These are phyloP conservation scores for Datura wrightii DNA, from an alignment of 257 asterid genomes.

Conservation along the genomic window DNA sequence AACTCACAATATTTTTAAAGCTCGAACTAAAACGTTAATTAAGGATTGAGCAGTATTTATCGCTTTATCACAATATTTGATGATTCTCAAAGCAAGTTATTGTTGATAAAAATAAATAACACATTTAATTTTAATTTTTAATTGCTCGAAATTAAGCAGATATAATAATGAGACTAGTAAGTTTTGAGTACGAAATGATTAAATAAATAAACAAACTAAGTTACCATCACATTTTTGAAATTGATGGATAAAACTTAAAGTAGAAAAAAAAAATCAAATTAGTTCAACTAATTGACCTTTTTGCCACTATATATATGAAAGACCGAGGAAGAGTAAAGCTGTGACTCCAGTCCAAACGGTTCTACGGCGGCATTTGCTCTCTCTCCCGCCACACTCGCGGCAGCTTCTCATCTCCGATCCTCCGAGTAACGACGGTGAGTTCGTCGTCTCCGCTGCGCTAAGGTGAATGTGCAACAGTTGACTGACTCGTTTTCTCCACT, in stretches of 20 bases:
- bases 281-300: background rate
- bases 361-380: background rate
- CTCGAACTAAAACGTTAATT: too few species aligned
- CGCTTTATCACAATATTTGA: too few species aligned
- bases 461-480: background rate
- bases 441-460: background rate
- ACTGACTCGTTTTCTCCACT: background rate
- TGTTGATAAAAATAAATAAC: too few species aligned
- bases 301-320: background rate
- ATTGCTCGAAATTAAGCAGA: background rate
- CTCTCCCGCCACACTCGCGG: background rate
- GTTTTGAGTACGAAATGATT: background rate
- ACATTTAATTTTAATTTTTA: too few species aligned
- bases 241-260: background rate
- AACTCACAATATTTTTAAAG: too few species aligned
- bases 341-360: background rate
- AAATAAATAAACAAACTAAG: background rate
- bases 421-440: background rate
- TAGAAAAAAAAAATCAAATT: background rate
- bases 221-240: background rate
- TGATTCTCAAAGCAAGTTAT: too few species aligned
- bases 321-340: background rate
- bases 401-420: conserved; percentile 2
- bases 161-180: background rate
- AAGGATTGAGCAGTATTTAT: too few species aligned